Conservation (phyloP, 202 grass and related monocot species). For the Setaria italica region DNA sequence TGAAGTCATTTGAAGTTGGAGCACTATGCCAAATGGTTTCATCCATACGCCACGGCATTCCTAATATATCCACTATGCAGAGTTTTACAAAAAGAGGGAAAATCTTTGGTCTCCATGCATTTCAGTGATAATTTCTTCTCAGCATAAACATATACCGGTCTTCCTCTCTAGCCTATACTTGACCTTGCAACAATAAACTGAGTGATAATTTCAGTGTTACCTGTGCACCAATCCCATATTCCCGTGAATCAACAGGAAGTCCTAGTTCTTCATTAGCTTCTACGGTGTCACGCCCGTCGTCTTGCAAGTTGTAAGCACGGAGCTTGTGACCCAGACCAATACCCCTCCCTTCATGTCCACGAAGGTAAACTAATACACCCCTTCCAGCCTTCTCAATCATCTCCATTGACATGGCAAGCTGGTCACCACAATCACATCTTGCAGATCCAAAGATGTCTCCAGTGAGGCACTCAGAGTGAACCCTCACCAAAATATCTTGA, state of each 20-base stretch:
- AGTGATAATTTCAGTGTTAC: conserved; percentile 53
- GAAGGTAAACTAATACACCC: conserved; percentile 86
- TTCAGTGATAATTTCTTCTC: too few species aligned
- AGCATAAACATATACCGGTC: too few species aligned
- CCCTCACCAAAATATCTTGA: conserved; percentile 83
- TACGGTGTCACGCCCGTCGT: conserved; percentile 74
- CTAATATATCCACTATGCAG: not conserved
- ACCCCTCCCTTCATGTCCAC: conserved; percentile 94
- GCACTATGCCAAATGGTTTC: not conserved
- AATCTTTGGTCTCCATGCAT: too few species aligned
- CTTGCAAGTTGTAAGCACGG: conserved; percentile 84
- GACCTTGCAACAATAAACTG: not conserved
- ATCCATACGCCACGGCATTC: not conserved
- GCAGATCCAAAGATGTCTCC: conserved; percentile 94
- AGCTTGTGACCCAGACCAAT: conserved; percentile 91
- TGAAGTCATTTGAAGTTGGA: conserved; percentile 10
- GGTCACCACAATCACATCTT: conserved; percentile 83
- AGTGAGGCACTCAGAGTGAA: conserved; percentile 89
- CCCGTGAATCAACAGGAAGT: conserved; percentile 83
- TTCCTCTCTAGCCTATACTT: too few species aligned
- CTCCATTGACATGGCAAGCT: conserved; percentile 81
- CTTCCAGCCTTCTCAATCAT: conserved; percentile 89
- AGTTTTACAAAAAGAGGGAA: not conserved
- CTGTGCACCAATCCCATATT: conserved; percentile 94
- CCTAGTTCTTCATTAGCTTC: conserved; percentile 93